Percentiles rank a stretch among this genome's conserved stretches.
These are phyloP conservation scores for Nicotiana knightiana DNA, from an alignment of 257 asterid species.

Conservation along the genomic window DNA sequence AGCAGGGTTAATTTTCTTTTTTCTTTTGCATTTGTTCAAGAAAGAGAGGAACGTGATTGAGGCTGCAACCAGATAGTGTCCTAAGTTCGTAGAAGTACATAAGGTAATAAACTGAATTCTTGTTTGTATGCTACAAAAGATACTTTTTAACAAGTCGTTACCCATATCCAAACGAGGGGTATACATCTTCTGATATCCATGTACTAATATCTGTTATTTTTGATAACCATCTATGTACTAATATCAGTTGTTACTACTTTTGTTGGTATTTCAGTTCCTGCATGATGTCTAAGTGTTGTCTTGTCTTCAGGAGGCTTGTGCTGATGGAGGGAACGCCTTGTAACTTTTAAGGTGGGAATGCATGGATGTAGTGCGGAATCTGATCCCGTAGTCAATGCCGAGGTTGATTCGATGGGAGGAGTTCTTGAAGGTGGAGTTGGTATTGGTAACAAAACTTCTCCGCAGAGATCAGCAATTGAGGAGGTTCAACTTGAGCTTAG, in stretches of 20 bases:
- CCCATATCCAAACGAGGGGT: background rate
- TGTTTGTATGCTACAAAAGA: background rate
- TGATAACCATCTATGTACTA: background rate
- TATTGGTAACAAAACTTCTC: slow-evolving; percentile 59
- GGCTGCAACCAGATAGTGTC: slow-evolving; percentile 4
- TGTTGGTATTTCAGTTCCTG: slow-evolving; percentile 1
- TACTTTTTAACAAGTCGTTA: background rate
- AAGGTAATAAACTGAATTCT: background rate
- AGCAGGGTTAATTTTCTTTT: background rate
- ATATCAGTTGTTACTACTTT: slow-evolving; percentile 5
- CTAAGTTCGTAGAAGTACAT: background rate
- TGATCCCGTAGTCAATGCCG: slow-evolving; percentile 75
- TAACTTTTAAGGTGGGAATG: slow-evolving; percentile 49
- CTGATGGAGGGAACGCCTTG: slow-evolving; percentile 36
- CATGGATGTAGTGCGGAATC: slow-evolving; percentile 68
- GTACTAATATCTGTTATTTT: slow-evolving; percentile 8
- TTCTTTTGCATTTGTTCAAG: slow-evolving; percentile 1
- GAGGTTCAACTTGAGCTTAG: slow-evolving; percentile 81
- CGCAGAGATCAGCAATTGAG: slow-evolving; percentile 51
- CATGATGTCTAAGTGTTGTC: slow-evolving; percentile 1
- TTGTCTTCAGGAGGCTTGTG: slow-evolving; percentile 29
- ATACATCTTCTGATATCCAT: slow-evolving; percentile 4
- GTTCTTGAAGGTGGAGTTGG: slow-evolving; percentile 75
- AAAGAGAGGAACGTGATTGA: background rate
- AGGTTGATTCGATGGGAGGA: slow-evolving; percentile 91